Percentiles rank a stretch among this genome's conserved stretches.
Evolutionary conservation across 2,329 filamentous ascomycete species (phyloP).

Genomic region (Arthroderma sp.): DNA sequence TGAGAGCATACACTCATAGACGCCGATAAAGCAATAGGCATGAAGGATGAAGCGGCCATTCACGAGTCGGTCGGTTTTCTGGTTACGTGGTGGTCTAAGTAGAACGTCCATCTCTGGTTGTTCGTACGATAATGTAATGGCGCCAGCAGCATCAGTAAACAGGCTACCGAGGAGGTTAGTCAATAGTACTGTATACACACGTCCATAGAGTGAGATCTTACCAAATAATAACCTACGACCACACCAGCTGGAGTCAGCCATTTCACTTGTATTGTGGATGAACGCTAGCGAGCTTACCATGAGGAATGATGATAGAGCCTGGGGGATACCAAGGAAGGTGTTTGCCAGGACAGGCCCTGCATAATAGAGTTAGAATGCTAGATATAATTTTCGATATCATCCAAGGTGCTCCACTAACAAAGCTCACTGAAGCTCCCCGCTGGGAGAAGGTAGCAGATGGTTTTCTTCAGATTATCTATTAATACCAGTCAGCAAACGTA

Average conservation of each 20-base stretch:
- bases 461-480: conserved; percentile 62
- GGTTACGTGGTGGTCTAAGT: conserved; percentile 53
- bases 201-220: conserved; percentile 19
- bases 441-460: conserved; percentile 59
- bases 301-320: conserved; percentile 60
- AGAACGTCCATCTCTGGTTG: conserved; percentile 65
- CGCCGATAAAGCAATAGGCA: conserved; percentile 58
- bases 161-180: conserved; percentile 31
- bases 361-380: neutral
- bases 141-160: conserved; percentile 64
- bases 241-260: neutral
- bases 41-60: conserved; percentile 61
- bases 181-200: neutral
- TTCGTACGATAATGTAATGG: conserved; percentile 64
- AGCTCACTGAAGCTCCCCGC: conserved; percentile 66
- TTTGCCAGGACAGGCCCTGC: conserved; percentile 60
- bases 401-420: conserved; percentile 20
- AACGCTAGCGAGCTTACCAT: conserved; percentile 35
- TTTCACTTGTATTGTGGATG: neutral
- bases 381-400: neutral
- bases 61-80: conserved; percentile 59
- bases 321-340: conserved; percentile 58
- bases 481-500: conserved; percentile 4
- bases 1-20: conserved; percentile 48
- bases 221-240: conserved; percentile 46